A percentile compares a stretch with the other conserved stretches of the same genome.
Evolutionary conservation across 1,284 basidiomycete genomes (phyloP).

Genomic region (Cutaneotrichosporon arboriforme): DNA sequence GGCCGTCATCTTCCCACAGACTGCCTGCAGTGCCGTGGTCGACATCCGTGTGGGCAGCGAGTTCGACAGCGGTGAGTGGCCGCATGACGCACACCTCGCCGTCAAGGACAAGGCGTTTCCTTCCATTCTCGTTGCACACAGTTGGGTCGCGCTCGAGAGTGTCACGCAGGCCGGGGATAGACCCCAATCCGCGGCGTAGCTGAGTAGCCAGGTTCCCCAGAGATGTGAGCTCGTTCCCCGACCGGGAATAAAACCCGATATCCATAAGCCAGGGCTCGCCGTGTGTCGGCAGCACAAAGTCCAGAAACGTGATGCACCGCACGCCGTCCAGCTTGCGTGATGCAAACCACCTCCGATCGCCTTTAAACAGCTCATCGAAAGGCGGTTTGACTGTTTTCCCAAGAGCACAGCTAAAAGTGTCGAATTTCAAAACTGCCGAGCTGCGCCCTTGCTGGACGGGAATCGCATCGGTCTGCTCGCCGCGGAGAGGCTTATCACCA

Average conservation of each 20-base stretch:
- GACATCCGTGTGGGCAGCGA: neutral
- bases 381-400: constrained; percentile 31
- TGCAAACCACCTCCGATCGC: constrained; percentile 29
- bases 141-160: constrained; percentile 18
- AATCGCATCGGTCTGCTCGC: too few species aligned
- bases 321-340: constrained; percentile 46
- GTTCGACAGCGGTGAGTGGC: neutral
- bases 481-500: too few species aligned
- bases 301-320: constrained; percentile 35
- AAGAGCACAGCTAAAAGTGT: constrained; percentile 30
- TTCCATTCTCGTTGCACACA: neutral
- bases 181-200: constrained; percentile 4
- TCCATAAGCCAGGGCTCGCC: constrained; percentile 8
- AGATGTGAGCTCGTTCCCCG: constrained; percentile 34
- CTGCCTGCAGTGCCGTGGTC: neutral
- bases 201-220: constrained; percentile 21
- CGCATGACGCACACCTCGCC: constrained; percentile 44
- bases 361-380: constrained; percentile 20
- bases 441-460: too few species aligned
- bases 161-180: constrained; percentile 13
- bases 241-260: constrained; percentile 29
- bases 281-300: constrained; percentile 23
- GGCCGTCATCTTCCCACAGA: constrained; percentile 25
- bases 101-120: constrained; percentile 43
- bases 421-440: constrained; percentile 1